Evolutionary conservation across 257 asterid genomes (phyloP).

Genomic region (Hygrophila difformis): DNA sequence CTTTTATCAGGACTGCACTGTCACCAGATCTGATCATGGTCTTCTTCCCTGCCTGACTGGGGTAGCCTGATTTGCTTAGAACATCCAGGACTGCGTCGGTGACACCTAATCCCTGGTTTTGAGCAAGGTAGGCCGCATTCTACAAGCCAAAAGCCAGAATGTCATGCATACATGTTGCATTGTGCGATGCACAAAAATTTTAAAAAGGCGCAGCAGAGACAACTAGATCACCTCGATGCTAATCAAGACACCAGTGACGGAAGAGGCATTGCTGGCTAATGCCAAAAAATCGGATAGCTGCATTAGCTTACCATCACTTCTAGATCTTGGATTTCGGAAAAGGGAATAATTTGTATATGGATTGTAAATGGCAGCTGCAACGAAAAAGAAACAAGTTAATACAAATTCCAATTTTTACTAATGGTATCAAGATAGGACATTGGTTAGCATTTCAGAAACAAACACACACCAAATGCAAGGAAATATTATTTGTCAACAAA

Average conservation of each 20-base stretch:
- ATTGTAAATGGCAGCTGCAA: slow-evolving; percentile 62
- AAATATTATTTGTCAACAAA: no score
- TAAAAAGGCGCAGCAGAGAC: neutral
- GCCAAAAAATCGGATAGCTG: slow-evolving; percentile 56
- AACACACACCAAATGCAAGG: no score
- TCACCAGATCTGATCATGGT: slow-evolving; percentile 55
- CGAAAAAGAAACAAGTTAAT: neutral
- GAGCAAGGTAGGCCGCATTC: slow-evolving; percentile 77
- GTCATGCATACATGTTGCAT: no score
- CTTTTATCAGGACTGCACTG: slow-evolving; percentile 47
- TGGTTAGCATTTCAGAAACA: neutral
- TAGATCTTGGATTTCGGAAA: slow-evolving; percentile 52
- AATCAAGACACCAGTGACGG: slow-evolving; percentile 74
- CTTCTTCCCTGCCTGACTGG: slow-evolving; percentile 43
- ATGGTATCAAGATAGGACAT: no score
- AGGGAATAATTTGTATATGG: slow-evolving; percentile 23
- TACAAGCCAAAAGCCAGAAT: slow-evolving; percentile 21
- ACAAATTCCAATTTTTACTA: no score
- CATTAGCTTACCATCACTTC: slow-evolving; percentile 39
- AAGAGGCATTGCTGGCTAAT: slow-evolving; percentile 47
- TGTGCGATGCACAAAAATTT: no score
- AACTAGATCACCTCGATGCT: slow-evolving; percentile 55
- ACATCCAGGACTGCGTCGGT: slow-evolving; percentile 52
- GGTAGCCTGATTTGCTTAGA: slow-evolving; percentile 42
- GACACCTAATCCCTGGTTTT: slow-evolving; percentile 54